These are phyloP conservation scores for Sisymbrium irio DNA, from an alignment of 345 rosid genomes.

Conservation along the genomic window DNA sequence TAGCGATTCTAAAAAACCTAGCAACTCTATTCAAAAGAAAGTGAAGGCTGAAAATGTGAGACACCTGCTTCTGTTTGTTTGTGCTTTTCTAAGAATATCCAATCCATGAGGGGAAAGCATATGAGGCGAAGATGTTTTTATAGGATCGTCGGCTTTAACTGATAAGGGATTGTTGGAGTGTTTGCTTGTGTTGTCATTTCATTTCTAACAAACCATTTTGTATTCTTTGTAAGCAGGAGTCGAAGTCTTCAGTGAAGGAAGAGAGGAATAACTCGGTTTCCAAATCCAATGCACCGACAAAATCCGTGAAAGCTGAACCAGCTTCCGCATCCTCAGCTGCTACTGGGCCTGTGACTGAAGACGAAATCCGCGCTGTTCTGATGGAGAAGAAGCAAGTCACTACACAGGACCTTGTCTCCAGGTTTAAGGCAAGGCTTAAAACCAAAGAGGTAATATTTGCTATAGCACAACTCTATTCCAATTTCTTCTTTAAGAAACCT, in stretches of 20 bases:
- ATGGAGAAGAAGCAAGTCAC: slow-evolving; percentile 76
- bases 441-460: slow-evolving; percentile 50
- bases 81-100: neutral
- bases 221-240: slow-evolving; percentile 44
- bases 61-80: slow-evolving; percentile 11
- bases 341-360: slow-evolving; percentile 81
- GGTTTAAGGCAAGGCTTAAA: slow-evolving; percentile 74
- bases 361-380: slow-evolving; percentile 80
- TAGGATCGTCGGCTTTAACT: neutral
- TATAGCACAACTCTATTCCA: neutral
- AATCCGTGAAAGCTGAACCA: slow-evolving; percentile 38
- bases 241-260: slow-evolving; percentile 48
- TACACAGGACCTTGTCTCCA: slow-evolving; percentile 84
- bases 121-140: neutral
- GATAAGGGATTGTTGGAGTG: neutral
- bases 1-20: slow-evolving; percentile 60
- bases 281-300: slow-evolving; percentile 45
- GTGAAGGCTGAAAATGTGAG: slow-evolving; percentile 84
- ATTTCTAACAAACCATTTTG: neutral
- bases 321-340: slow-evolving; percentile 43
- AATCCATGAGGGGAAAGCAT: neutral
- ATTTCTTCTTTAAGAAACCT: neutral
- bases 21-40: slow-evolving; percentile 66
- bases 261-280: slow-evolving; percentile 40
- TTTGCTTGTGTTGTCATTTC: neutral